Percentiles rank a stretch among this genome's conserved stretches.
Evolutionary conservation across 805 yeast species (phyloP).

Genomic region (Candida chilensis): DNA sequence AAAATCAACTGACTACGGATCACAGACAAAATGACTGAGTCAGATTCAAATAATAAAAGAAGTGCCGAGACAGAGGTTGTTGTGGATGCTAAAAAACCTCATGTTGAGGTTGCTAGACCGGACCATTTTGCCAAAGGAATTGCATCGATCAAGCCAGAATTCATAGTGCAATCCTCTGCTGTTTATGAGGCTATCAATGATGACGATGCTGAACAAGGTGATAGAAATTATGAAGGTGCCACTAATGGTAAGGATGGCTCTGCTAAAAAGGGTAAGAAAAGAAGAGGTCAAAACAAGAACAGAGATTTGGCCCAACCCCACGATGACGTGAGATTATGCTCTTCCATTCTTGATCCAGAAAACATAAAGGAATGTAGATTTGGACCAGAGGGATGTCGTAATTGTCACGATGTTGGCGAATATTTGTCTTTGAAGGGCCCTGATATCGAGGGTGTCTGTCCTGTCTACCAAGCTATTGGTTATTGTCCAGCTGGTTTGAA

Average conservation of each 20-base stretch:
- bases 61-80: no score
- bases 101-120: constrained; percentile 6
- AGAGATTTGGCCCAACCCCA: constrained; percentile 65
- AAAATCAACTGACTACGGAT: no score
- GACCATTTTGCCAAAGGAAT: constrained; percentile 43
- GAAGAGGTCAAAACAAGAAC: constrained; percentile 77
- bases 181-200: constrained; percentile 28
- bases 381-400: constrained; percentile 67
- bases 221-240: constrained; percentile 15
- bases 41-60: no score
- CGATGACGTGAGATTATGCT: constrained; percentile 60
- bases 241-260: constrained; percentile 21
- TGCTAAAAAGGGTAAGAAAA: constrained; percentile 36
- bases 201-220: constrained; percentile 37
- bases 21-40: no score
- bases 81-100: constrained; percentile 11
- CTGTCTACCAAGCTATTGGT: constrained; percentile 75
- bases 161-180: constrained; percentile 30
- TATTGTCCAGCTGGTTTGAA: constrained; percentile 88
- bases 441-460: constrained; percentile 76
- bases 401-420: constrained; percentile 60
- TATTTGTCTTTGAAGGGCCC: constrained; percentile 59
- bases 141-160: constrained; percentile 74
- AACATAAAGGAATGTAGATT: constrained; percentile 40
- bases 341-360: constrained; percentile 49